A percentile compares a stretch with the other conserved stretches of the same genome.
phyloP scores from a whole-genome alignment of 2,329 filamentous ascomycete species.

The Penicillium glabrum region DNA sequence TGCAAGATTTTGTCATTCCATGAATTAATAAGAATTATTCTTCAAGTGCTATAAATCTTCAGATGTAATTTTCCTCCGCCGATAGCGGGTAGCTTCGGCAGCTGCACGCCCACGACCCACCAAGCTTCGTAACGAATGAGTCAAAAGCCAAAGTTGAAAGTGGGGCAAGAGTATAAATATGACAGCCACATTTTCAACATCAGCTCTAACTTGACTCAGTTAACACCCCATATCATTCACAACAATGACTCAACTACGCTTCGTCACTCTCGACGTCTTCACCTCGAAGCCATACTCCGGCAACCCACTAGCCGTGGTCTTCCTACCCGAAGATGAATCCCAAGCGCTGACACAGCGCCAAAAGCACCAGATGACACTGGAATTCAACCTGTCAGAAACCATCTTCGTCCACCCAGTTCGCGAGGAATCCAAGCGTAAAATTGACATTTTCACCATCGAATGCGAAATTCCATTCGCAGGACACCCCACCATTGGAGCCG shows the following conservation, averaged over 20 bases:
- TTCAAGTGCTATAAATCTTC: background rate
- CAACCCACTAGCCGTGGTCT: conserved; percentile 59
- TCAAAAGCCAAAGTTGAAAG: background rate
- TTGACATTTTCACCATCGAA: conserved; percentile 57
- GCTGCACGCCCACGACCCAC: conserved; percentile 5
- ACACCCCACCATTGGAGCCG: conserved; percentile 59
- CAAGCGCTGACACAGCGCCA: conserved; percentile 45
- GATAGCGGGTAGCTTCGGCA: conserved; percentile 7
- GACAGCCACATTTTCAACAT: background rate
- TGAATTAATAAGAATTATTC: background rate
- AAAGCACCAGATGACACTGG: conserved; percentile 55
- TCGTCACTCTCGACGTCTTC: conserved; percentile 45
- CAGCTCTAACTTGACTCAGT: background rate
- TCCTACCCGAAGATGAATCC: conserved; percentile 34
- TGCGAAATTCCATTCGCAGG: conserved; percentile 58
- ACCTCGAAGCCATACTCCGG: conserved; percentile 45
- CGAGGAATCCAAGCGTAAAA: conserved; percentile 21
- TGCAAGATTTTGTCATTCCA: conserved; percentile 13
- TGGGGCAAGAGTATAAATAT: background rate
- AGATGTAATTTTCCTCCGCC: background rate
- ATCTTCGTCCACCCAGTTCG: conserved; percentile 50
- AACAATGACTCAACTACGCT: conserved; percentile 30
- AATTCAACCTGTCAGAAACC: conserved; percentile 61
- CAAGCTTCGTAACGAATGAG: background rate
- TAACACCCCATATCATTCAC: background rate